Evolutionary conservation across 345 rosid species (phyloP).

Genomic region (Punica granatum): DNA sequence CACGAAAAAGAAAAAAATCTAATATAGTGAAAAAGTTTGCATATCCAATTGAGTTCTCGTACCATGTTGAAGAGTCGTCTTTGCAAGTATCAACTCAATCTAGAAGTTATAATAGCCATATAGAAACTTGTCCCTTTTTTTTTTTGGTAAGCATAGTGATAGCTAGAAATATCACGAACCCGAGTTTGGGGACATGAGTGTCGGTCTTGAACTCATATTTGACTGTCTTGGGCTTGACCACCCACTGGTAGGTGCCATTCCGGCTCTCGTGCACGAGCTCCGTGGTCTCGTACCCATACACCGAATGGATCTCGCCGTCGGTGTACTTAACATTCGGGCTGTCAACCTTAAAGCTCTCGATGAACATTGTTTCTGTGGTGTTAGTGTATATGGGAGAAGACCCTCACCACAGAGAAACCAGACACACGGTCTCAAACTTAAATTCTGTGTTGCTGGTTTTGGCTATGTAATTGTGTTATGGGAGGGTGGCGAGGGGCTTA

Average conservation of each 20-base stretch:
- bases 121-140: no score
- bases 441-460: neutral
- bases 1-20: no score
- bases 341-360: conserved; percentile 84
- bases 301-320: conserved; percentile 74
- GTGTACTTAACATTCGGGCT: conserved; percentile 76
- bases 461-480: neutral
- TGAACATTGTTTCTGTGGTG: conserved; percentile 87
- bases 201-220: conserved; percentile 83
- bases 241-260: conserved; percentile 76
- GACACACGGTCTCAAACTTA: no score
- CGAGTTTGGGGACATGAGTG: conserved; percentile 69
- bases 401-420: no score
- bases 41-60: no score
- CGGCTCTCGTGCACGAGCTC: conserved; percentile 87
- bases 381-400: no score
- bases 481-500: no score
- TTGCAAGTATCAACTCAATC: no score
- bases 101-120: no score
- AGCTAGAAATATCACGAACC: conserved; percentile 30
- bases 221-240: conserved; percentile 81
- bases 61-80: no score
- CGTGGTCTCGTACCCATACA: conserved; percentile 81
- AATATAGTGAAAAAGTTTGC: no score
- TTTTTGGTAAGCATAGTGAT: no score